Evolutionary conservation across 2,329 filamentous ascomycete species (phyloP).

Genomic region (Exutisphaerella laricina): DNA sequence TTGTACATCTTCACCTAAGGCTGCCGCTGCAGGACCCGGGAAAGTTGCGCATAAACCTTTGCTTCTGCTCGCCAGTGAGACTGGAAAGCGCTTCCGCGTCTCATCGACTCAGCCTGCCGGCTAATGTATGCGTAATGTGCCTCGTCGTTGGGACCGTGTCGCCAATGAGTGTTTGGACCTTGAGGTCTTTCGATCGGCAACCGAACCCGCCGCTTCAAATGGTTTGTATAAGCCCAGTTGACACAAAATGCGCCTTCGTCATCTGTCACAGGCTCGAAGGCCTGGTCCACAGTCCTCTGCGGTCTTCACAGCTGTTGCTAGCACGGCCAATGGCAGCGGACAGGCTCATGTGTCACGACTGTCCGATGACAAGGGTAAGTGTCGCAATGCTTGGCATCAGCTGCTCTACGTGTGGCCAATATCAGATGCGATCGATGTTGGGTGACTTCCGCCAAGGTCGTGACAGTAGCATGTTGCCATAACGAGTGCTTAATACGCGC

Average conservation of each 20-base stretch:
- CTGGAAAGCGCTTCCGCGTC: too few relatives aligned
- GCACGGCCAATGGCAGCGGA: too few relatives aligned
- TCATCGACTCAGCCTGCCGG: neutral
- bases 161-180: conserved; percentile 17
- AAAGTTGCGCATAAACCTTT: too few relatives aligned
- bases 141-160: conserved; percentile 13
- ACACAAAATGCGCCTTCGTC: conserved; percentile 16
- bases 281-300: conserved; percentile 12
- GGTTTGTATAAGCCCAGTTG: conserved; percentile 14
- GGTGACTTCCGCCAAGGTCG: neutral
- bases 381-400: too few relatives aligned
- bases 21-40: too few relatives aligned
- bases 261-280: conserved; percentile 18
- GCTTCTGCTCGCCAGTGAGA: conserved; percentile 4
- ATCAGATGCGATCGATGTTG: too few relatives aligned
- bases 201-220: conserved; percentile 19
- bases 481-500: neutral
- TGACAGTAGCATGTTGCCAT: neutral
- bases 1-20: too few relatives aligned
- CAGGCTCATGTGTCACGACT: too few relatives aligned
- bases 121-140: conserved; percentile 9
- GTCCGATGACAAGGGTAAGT: too few relatives aligned
- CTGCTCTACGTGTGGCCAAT: too few relatives aligned
- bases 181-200: conserved; percentile 13
- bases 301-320: too few relatives aligned